Conservation (phyloP, 257 asterid species). For the Gentiana macrophylla region DNA sequence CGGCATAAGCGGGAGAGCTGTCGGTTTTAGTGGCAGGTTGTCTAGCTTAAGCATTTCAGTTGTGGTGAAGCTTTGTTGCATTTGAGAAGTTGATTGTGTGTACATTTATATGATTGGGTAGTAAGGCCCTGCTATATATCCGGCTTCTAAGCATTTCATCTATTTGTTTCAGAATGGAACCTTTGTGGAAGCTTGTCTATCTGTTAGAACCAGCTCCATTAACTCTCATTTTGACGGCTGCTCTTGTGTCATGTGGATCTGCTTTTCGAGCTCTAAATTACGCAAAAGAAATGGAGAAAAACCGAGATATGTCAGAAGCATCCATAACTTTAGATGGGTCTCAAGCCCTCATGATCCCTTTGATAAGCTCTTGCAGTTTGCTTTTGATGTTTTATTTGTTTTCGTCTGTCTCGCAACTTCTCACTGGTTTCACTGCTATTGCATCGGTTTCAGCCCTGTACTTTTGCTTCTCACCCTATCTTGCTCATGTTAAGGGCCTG, state of each 20-base stretch:
- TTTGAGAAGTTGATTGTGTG: too few relatives aligned
- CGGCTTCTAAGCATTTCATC: background rate
- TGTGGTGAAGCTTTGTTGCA: too few relatives aligned
- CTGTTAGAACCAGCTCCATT: slow-evolving; percentile 77
- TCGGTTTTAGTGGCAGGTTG: too few relatives aligned
- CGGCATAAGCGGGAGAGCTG: too few relatives aligned
- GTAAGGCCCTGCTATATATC: too few relatives aligned
- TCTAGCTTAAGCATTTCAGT: too few relatives aligned
- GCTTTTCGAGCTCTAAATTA: slow-evolving; percentile 79
- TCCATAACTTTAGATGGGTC: slow-evolving; percentile 86
- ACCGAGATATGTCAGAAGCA: slow-evolving; percentile 78
- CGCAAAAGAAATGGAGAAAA: slow-evolving; percentile 92
- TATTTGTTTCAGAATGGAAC: slow-evolving; percentile 39
- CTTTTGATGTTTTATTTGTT: slow-evolving; percentile 92
- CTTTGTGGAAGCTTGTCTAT: slow-evolving; percentile 62
- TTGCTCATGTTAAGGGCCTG: slow-evolving; percentile 44
- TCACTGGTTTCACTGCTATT: slow-evolving; percentile 78
- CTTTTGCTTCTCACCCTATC: slow-evolving; percentile 74
- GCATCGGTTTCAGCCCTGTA: slow-evolving; percentile 85
- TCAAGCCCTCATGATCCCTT: slow-evolving; percentile 89
- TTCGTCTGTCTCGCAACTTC: slow-evolving; percentile 85
- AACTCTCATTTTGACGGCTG: slow-evolving; percentile 68
- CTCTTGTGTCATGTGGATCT: slow-evolving; percentile 69
- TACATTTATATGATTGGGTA: too few relatives aligned
- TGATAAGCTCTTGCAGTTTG: slow-evolving; percentile 95